Percentiles rank a stretch among this genome's conserved stretches.
Conservation (phyloP, 108 stramenopile species). For the Pseudonitzschia multiseries region DNA sequence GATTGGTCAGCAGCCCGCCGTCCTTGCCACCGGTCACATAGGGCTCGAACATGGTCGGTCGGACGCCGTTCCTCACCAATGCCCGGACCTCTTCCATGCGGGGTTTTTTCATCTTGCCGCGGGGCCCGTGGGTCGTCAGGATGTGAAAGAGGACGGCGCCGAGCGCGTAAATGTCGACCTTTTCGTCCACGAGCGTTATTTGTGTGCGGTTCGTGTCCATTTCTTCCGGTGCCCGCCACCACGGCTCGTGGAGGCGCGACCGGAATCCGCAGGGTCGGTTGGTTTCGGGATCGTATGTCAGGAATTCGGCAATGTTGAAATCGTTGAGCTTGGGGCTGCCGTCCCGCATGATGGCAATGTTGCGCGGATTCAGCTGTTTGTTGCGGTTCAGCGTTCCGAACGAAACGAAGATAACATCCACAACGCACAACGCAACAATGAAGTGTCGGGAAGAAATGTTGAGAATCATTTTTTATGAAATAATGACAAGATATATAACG, state of each 20-base stretch:
- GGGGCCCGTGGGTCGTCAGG: slow-evolving; percentile 73
- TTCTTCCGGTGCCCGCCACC: slow-evolving; percentile 88
- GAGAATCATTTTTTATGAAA: too few species aligned
- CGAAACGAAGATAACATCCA: too few species aligned
- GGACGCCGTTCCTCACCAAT: slow-evolving; percentile 53
- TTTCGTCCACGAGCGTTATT: slow-evolving; percentile 52
- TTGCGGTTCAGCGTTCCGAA: too few species aligned
- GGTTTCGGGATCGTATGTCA: slow-evolving; percentile 45
- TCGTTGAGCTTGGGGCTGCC: slow-evolving; percentile 85
- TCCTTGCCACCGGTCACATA: slow-evolving; percentile 36
- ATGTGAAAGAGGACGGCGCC: slow-evolving; percentile 74
- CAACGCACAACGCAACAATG: too few species aligned
- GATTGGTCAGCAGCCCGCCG: slow-evolving; percentile 29
- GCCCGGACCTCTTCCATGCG: slow-evolving; percentile 58
- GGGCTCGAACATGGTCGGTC: slow-evolving; percentile 49
- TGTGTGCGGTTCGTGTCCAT: slow-evolving; percentile 47
- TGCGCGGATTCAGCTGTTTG: slow-evolving; percentile 55
- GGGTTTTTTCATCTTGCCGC: slow-evolving; percentile 77
- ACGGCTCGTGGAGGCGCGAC: slow-evolving; percentile 72
- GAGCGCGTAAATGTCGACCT: slow-evolving; percentile 80
- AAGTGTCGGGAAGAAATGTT: too few species aligned
- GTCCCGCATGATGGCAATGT: slow-evolving; percentile 69
- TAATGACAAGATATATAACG: too few species aligned
- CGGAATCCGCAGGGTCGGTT: slow-evolving; percentile 71
- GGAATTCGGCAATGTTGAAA: slow-evolving; percentile 87